phyloP scores from a whole-genome alignment of 1,284 basidiomycete species.

The Boletus sp. region DNA sequence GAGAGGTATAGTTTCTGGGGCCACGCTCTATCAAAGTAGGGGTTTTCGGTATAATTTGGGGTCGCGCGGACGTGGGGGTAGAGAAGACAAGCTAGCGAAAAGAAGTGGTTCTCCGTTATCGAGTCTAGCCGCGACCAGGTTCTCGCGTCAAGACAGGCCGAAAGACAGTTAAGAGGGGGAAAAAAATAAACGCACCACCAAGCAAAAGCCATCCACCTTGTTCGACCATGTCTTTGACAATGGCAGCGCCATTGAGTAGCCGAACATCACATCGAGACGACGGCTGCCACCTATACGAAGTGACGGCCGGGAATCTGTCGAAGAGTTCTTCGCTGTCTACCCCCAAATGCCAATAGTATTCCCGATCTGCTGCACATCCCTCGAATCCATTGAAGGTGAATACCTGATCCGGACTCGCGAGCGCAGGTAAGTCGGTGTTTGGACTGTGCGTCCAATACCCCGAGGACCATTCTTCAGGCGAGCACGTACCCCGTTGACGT shows the following conservation, averaged over 20 bases:
- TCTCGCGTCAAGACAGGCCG: slow-evolving; percentile 6
- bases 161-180: neutral
- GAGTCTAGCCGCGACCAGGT: slow-evolving; percentile 41
- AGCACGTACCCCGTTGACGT: slow-evolving; percentile 33
- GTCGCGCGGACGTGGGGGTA: slow-evolving; percentile 63
- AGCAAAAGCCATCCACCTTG: slow-evolving; percentile 65
- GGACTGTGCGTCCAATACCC: slow-evolving; percentile 43
- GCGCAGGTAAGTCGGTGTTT: slow-evolving; percentile 33
- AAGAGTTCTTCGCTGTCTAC: slow-evolving; percentile 44
- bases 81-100: slow-evolving; percentile 61
- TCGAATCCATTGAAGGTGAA: slow-evolving; percentile 50
- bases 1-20: slow-evolving; percentile 59
- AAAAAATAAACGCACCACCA: slow-evolving; percentile 43
- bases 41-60: slow-evolving; percentile 51
- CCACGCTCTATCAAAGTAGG: slow-evolving; percentile 58
- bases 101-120: slow-evolving; percentile 67
- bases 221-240: slow-evolving; percentile 56
- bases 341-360: slow-evolving; percentile 59
- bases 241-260: slow-evolving; percentile 37
- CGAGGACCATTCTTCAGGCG: slow-evolving; percentile 40
- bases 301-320: slow-evolving; percentile 49
- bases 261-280: slow-evolving; percentile 39
- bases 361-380: slow-evolving; percentile 58
- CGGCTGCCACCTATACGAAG: slow-evolving; percentile 52
- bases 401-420: slow-evolving; percentile 41